Base-by-base conservation (phyloP, 371 early-diverging fungal genomes). In the Sporodiniella umbellata region DNA sequence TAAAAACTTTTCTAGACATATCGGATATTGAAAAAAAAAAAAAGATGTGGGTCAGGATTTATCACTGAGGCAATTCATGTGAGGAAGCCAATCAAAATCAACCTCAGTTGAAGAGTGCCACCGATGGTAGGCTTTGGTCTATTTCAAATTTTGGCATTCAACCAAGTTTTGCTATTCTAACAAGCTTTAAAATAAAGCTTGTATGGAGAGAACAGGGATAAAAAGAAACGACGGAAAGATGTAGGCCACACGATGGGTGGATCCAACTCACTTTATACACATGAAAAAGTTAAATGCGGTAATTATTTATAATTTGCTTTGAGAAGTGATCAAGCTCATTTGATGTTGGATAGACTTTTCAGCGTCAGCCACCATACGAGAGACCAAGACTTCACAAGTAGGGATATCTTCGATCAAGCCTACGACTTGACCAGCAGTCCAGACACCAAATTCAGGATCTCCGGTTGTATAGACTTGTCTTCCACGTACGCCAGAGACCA, bases 331-430 rank as follows among this genome's bases (percentile, higher is more conserved):
- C 23, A 52, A 33, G 37, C 18, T 28, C 24, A 75, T 35, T 15
- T 60, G 57, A 10, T 70, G 40, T 17, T 46, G 48, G 14, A 82
- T 71, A 8, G 72, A 72, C 10, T 57, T 52, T 48, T 84, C 81
- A 11, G 83, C 81, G 57, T 83, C 83, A 38, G 51, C 37, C 23
- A 70, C 78, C 54, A 87, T 88, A 42, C 84, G 68, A 33, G 57
- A 52, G 47, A 79, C 56, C 5, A 90, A 68, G 0, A 69, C 85
- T 21, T 84, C 61, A 59, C 90, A 90, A 0, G 86, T 84, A 30
- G 90, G 90, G 48, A 88, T 86, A 60, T 90, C 88, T 22, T 88
- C 75, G 58, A 89, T 87, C 42, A 83, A 49, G 31, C 89, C 87
- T 39, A 84, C 66, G n/a, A 85, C 85, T 55, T 86, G 87, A 17